Percentiles rank a stretch among this genome's conserved stretches.
These are phyloP conservation scores for Aspergillus sparsus DNA, from an alignment of 495 filamentous ascomycete species.

Conservation along the genomic window DNA sequence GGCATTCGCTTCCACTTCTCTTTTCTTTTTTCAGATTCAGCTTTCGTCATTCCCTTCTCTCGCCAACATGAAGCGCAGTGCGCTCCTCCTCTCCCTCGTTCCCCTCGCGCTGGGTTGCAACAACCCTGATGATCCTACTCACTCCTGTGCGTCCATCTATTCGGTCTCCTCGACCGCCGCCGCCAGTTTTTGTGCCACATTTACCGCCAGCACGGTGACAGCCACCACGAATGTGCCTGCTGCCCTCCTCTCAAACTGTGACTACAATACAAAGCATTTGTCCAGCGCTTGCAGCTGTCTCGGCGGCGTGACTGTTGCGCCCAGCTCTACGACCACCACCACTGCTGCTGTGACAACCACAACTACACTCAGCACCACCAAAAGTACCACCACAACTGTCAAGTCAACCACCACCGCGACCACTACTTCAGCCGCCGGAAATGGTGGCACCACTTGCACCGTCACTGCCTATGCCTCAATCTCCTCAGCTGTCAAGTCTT, in stretches of 20 bases:
- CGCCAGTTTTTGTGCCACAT: slow-evolving; percentile 33
- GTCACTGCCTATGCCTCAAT: slow-evolving; percentile 46
- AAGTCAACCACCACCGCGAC: slow-evolving; percentile 19
- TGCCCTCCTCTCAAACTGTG: slow-evolving; percentile 29
- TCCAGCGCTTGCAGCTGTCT: slow-evolving; percentile 38
- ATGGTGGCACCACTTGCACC: slow-evolving; percentile 37
- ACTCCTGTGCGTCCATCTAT: slow-evolving; percentile 34
- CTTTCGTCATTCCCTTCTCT: neutral
- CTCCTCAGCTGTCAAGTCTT: slow-evolving; percentile 42
- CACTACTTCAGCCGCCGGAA: slow-evolving; percentile 13
- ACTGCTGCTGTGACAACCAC: neutral
- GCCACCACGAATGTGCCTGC: slow-evolving; percentile 29
- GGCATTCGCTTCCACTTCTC: no score
- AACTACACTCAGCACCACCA: neutral
- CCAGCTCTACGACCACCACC: slow-evolving; percentile 11
- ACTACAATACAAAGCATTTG: slow-evolving; percentile 29
- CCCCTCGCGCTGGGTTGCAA: slow-evolving; percentile 34
- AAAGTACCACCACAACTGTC: slow-evolving; percentile 8
- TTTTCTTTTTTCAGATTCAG: no score
- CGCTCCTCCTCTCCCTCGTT: slow-evolving; percentile 32
- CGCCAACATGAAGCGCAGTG: slow-evolving; percentile 32
- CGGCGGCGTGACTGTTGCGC: slow-evolving; percentile 20
- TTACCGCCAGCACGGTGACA: slow-evolving; percentile 32
- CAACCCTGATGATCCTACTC: slow-evolving; percentile 23
- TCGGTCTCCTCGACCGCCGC: slow-evolving; percentile 31